Evolutionary conservation across 1,284 basidiomycete species (phyloP).

Genomic region (Hemileia vastatrix): DNA sequence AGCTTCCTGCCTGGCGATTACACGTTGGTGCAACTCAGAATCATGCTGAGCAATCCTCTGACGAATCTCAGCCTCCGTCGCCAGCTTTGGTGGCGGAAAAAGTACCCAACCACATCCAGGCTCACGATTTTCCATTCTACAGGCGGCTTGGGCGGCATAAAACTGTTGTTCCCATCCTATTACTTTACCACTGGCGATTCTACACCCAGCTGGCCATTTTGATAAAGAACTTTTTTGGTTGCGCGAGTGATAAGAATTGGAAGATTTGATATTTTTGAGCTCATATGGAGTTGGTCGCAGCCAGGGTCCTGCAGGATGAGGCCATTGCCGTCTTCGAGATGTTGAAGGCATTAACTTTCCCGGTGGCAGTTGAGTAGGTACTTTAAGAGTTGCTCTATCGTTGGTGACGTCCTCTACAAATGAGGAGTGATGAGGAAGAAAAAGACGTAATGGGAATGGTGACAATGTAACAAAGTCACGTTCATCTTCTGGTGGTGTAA

Average conservation of each 20-base stretch:
- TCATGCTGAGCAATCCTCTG: too few relatives aligned
- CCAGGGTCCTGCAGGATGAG: slow-evolving; percentile 19
- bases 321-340: slow-evolving; percentile 5
- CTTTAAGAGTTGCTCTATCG: not conserved
- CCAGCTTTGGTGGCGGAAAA: slow-evolving; percentile 10
- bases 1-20: too few relatives aligned
- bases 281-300: not conserved
- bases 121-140: not conserved
- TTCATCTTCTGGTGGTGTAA: slow-evolving; percentile 17
- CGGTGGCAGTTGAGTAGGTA: not conserved
- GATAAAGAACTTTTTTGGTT: not conserved
- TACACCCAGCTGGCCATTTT: slow-evolving; percentile 2
- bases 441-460: slow-evolving; percentile 4
- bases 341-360: too few relatives aligned
- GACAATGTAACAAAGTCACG: slow-evolving; percentile 8
- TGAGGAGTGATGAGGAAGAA: not conserved
- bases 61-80: slow-evolving; percentile 1
- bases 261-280: too few relatives aligned
- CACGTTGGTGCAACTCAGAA: too few relatives aligned
- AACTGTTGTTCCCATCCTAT: slow-evolving; percentile 3
- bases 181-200: slow-evolving; percentile 1
- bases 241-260: too few relatives aligned
- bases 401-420: not conserved
- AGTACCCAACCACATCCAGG: not conserved
- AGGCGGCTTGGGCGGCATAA: not conserved